phyloP scores from a whole-genome alignment of 495 filamentous ascomycete species.

The Jackrogersella multiformis region DNA sequence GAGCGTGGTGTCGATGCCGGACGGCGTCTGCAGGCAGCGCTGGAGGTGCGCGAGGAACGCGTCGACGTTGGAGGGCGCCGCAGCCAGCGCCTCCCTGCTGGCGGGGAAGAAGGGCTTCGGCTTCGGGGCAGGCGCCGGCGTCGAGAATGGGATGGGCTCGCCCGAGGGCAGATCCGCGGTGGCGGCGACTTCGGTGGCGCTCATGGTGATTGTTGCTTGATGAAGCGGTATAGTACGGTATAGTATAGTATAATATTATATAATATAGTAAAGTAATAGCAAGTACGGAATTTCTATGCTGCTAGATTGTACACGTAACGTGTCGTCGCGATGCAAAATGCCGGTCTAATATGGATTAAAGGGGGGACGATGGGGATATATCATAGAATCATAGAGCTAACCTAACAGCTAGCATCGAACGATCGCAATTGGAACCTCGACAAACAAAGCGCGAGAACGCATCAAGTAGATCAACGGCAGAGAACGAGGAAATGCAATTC shows the following conservation, averaged over 20 bases:
- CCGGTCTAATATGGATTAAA: slow-evolving; percentile 13
- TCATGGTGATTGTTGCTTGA: slow-evolving; percentile 22
- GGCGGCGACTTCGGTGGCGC: slow-evolving; percentile 37
- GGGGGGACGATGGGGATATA: not conserved
- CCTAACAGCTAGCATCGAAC: not conserved
- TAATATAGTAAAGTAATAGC: too few relatives aligned
- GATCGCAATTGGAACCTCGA: not conserved
- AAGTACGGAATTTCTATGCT: too few relatives aligned
- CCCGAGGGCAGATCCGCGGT: slow-evolving; percentile 53
- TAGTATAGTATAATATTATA: too few relatives aligned
- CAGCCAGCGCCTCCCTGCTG: slow-evolving; percentile 46
- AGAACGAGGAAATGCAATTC: not conserved
- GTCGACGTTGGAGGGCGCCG: slow-evolving; percentile 55
- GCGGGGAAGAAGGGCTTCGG: slow-evolving; percentile 46
- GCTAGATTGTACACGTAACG: too few relatives aligned
- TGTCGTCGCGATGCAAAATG: too few relatives aligned
- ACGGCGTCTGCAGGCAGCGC: slow-evolving; percentile 65
- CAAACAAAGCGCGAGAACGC: slow-evolving; percentile 20
- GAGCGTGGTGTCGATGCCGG: slow-evolving; percentile 69
- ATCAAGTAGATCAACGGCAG: not conserved
- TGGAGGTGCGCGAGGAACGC: slow-evolving; percentile 61
- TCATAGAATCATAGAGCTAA: too few relatives aligned
- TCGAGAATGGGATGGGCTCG: slow-evolving; percentile 49
- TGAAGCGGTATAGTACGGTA: too few relatives aligned
- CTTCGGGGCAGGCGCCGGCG: slow-evolving; percentile 54